Base-by-base conservation (phyloP, 2,329 filamentous ascomycete species). In the Colletotrichum limetticola region DNA sequence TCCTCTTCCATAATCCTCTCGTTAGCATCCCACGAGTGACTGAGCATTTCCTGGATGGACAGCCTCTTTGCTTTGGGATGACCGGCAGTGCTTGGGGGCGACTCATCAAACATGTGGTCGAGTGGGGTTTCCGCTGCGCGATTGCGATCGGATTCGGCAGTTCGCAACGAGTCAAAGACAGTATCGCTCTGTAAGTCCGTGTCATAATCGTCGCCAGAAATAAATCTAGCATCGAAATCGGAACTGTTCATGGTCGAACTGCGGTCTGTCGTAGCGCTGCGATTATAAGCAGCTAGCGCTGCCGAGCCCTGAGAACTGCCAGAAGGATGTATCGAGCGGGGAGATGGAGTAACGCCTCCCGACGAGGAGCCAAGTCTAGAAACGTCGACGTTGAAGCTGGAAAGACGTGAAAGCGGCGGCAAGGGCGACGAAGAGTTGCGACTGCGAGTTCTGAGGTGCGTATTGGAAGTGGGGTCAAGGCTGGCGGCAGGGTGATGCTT, bases 71-170 rank as follows among this genome's bases (percentile, higher is more conserved):
- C 83, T 78, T 86, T 90, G 76, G 76, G 82, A 75, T 87, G 87
- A 66, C 86, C 85, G 22, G 87, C 86, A 1, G 88, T 88, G 78
- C 87, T 89, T 8, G 90, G 89, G 46, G 92, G 92, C 16, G 93
- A 94, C 77, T 95, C 93, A 82, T 95, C 93, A 81, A 95, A 95
- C 86, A 95, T 93, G 28, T 91, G 94, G 78, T 95, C 93, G 62
- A 95, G 85, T 19, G 93, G 92, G 32, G 92, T 93, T 79, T 94
- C 91, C 59, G 91, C 88, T 42, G 90, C 89, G 72, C 91, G 90
- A 66, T 89, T 87, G 74, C 91, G 92, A 74, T 89, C 88, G 11
- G 93, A 94, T 52, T 89, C 91, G 72, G 89, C 87, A 19, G 93
- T 95, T 66, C 92, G 91, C 76, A 95, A 83, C 35, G 93, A 95